Percentiles rank a stretch among this genome's conserved stretches.
phyloP scores from a whole-genome alignment of 208 protist genomes.

The Trypanosoma vivax region DNA sequence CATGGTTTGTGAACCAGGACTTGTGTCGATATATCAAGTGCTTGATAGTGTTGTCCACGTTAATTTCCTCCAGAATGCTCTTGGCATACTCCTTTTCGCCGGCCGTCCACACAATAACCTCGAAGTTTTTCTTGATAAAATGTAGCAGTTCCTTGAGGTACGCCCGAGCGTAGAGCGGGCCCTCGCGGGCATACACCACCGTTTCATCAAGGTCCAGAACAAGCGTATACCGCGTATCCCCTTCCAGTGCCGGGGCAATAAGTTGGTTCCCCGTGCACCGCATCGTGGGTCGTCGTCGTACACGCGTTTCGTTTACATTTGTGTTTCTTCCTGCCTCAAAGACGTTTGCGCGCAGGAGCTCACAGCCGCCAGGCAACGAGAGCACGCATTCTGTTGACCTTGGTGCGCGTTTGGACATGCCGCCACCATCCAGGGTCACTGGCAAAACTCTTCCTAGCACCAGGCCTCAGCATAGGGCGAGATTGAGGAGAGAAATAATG shows the following conservation, averaged over 20 bases:
- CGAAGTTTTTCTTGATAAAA: slow-evolving; percentile 71
- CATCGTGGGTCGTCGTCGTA: slow-evolving; percentile 74
- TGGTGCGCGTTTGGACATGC: too few species aligned
- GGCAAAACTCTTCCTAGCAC: too few species aligned
- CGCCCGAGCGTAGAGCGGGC: slow-evolving; percentile 76
- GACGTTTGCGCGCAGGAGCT: slow-evolving; percentile 68
- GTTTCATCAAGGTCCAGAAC: slow-evolving; percentile 90
- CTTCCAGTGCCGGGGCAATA: slow-evolving; percentile 31
- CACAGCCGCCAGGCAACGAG: slow-evolving; percentile 48
- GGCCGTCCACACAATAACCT: slow-evolving; percentile 90
- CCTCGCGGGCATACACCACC: slow-evolving; percentile 85
- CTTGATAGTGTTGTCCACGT: slow-evolving; percentile 74
- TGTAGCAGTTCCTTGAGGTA: slow-evolving; percentile 70
- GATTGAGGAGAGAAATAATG: too few species aligned
- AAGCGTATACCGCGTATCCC: slow-evolving; percentile 63
- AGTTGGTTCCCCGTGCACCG: slow-evolving; percentile 44
- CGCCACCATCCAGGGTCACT: too few species aligned
- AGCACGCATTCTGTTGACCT: slow-evolving; percentile 13
- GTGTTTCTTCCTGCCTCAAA: slow-evolving; percentile 35
- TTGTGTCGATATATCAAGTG: slow-evolving; percentile 76
- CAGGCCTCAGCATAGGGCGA: too few species aligned
- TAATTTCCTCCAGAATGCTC: slow-evolving; percentile 80
- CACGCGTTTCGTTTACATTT: slow-evolving; percentile 53
- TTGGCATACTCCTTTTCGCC: slow-evolving; percentile 87
- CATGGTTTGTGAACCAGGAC: slow-evolving; percentile 68